A percentile compares a stretch with the other conserved stretches of the same genome.
These are phyloP conservation scores for Leccinum longicurvipes DNA, from an alignment of 768 basidiomycete genomes.

Conservation along the genomic window DNA sequence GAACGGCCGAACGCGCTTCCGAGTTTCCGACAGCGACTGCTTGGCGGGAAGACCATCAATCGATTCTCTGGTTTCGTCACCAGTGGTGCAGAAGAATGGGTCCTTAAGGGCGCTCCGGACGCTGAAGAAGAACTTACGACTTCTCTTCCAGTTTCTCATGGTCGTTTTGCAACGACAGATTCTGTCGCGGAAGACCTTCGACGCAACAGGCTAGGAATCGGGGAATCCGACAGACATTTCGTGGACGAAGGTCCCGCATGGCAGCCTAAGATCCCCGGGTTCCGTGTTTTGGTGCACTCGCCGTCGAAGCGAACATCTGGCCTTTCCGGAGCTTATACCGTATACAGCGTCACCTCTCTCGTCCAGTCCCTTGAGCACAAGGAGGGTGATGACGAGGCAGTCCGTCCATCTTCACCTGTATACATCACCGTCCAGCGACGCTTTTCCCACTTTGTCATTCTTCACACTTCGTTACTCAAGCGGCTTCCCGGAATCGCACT, in stretches of 20 bases:
- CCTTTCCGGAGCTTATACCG: slow-evolving; percentile 67
- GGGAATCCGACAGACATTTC: slow-evolving; percentile 67
- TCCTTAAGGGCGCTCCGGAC: slow-evolving; percentile 57
- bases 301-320: slow-evolving; percentile 71
- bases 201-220: slow-evolving; percentile 39
- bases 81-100: slow-evolving; percentile 80
- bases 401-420: slow-evolving; percentile 37
- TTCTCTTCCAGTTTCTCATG: slow-evolving; percentile 20
- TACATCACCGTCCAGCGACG: slow-evolving; percentile 76
- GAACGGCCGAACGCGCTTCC: slow-evolving; percentile 61
- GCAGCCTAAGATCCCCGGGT: slow-evolving; percentile 69
- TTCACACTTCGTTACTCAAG: slow-evolving; percentile 67
- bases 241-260: slow-evolving; percentile 70
- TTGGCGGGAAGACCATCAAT: slow-evolving; percentile 76
- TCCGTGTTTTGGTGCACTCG: slow-evolving; percentile 74
- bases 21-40: slow-evolving; percentile 65
- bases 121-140: slow-evolving; percentile 30
- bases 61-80: slow-evolving; percentile 87
- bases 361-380: slow-evolving; percentile 16
- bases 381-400: slow-evolving; percentile 16
- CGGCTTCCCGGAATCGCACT: slow-evolving; percentile 74
- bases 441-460: slow-evolving; percentile 79
- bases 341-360: slow-evolving; percentile 70
- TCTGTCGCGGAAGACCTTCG: slow-evolving; percentile 42
- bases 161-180: slow-evolving; percentile 29